phyloP scores from a whole-genome alignment of 2,329 filamentous ascomycete genomes.

The Grosmannia clavigera region DNA sequence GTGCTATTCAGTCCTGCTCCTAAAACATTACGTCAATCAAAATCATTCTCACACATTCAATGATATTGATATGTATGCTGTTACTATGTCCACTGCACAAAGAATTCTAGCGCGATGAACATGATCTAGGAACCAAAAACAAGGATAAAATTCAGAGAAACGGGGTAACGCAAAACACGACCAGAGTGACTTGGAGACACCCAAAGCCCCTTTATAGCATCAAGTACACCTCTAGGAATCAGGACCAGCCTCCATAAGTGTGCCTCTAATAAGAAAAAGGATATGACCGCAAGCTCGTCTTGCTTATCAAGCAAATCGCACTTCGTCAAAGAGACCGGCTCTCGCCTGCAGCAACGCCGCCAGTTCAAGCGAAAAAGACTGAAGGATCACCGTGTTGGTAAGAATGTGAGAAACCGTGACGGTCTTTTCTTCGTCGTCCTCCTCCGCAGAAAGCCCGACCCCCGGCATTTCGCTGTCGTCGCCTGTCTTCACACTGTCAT shows the following conservation, averaged over 20 bases:
- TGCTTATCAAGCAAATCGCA: constrained; percentile 41
- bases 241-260: neutral
- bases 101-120: neutral
- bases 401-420: constrained; percentile 66
- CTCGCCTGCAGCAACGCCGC: constrained; percentile 63
- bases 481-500: constrained; percentile 4
- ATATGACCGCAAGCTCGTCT: neutral
- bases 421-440: constrained; percentile 22
- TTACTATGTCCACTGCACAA: neutral
- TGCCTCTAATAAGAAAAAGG: neutral
- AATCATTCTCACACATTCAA: too few relatives aligned
- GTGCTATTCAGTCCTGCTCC: too few relatives aligned
- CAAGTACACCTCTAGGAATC: neutral
- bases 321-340: constrained; percentile 64
- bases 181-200: neutral
- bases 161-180: neutral
- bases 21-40: too few relatives aligned
- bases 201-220: neutral
- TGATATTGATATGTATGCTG: too few relatives aligned
- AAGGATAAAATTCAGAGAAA: neutral
- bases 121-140: neutral
- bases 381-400: constrained; percentile 67
- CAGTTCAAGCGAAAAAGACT: constrained; percentile 69
- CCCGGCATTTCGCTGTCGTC: constrained; percentile 7
- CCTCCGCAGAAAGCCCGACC: constrained; percentile 9